phyloP scores from a whole-genome alignment of 192 early-diverging fungal genomes.

The Gonapodya prolifera region DNA sequence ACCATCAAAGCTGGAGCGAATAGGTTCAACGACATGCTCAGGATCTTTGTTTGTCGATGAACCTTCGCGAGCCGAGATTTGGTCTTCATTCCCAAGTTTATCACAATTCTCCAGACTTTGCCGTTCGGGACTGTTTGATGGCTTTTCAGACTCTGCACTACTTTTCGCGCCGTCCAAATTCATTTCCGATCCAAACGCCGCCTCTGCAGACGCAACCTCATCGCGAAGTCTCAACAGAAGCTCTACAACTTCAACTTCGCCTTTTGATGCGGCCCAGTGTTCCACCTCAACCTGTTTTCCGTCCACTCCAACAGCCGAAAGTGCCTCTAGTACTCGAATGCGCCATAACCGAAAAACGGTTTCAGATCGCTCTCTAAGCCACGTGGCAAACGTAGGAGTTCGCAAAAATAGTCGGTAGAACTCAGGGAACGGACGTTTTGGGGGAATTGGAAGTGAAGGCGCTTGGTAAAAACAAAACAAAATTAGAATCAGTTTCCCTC shows the following conservation, averaged over 20 bases:
- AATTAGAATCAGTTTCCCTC: conserved; percentile 26
- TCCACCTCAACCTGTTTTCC: conserved; percentile 36
- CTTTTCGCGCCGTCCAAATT: no score
- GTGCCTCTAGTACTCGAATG: conserved; percentile 55
- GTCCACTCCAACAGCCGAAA: conserved; percentile 35
- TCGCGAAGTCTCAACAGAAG: conserved; percentile 48
- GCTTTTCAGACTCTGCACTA: no score
- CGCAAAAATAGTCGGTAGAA: conserved; percentile 82
- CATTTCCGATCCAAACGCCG: no score
- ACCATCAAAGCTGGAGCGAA: no score
- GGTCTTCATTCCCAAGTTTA: no score
- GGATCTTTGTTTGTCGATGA: no score
- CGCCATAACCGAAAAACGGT: conserved; percentile 73
- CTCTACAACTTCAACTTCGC: conserved; percentile 58
- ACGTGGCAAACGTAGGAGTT: conserved; percentile 91
- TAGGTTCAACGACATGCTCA: no score
- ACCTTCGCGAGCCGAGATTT: no score
- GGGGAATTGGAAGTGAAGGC: conserved; percentile 33
- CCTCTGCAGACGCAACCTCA: conserved; percentile 24
- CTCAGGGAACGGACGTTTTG: conserved; percentile 48
- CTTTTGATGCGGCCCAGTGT: conserved; percentile 4
- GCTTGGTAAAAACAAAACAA: conserved; percentile 24
- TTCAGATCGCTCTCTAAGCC: conserved; percentile 71
- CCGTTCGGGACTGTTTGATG: no score
- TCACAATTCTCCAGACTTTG: no score